These are phyloP conservation scores for Apiotrichum sp. DNA, from an alignment of 1,284 basidiomycete genomes.

Conservation along the genomic window DNA sequence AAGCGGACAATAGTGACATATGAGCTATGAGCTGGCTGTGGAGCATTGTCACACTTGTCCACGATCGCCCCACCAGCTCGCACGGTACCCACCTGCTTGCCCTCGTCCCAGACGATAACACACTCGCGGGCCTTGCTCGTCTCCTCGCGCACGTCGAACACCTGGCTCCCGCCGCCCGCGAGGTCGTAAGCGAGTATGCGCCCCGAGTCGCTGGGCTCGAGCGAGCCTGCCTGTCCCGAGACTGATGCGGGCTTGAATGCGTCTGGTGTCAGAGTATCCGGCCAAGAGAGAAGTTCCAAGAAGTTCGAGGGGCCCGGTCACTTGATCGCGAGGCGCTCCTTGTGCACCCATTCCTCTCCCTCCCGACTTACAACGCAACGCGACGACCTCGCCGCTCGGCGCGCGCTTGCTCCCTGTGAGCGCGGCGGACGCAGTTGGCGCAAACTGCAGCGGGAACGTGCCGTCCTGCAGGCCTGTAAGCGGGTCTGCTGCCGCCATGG, in stretches of 20 bases:
- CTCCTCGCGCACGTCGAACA: slow-evolving; percentile 38
- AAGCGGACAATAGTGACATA: no score
- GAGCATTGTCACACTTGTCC: no score
- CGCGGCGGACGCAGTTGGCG: slow-evolving; percentile 6
- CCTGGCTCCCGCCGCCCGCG: slow-evolving; percentile 25
- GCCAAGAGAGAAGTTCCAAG: no score
- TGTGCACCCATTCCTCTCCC: no score
- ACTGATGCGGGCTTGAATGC: slow-evolving; percentile 42
- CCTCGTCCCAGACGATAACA: slow-evolving; percentile 35
- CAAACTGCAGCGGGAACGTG: slow-evolving; percentile 13
- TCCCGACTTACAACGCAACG: slow-evolving; percentile 11
- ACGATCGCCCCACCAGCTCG: not conserved
- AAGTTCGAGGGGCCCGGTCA: no score
- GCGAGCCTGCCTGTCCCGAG: slow-evolving; percentile 19
- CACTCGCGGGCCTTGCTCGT: slow-evolving; percentile 34
- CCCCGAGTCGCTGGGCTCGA: slow-evolving; percentile 10
- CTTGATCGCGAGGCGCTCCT: no score
- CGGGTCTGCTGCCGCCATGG: slow-evolving; percentile 17
- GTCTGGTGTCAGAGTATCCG: slow-evolving; percentile 17
- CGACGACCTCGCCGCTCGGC: slow-evolving; percentile 11
- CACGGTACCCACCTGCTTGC: slow-evolving; percentile 18
- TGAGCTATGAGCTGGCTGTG: no score
- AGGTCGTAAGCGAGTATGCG: slow-evolving; percentile 6
- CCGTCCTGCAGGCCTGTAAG: slow-evolving; percentile 16
- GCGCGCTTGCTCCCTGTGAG: slow-evolving; percentile 3